Evolutionary conservation across 2,329 filamentous ascomycete species (phyloP), one percentile per base, ranked within the genome.

Genomic region (Pyrenophora tritici-repentis): DNA sequence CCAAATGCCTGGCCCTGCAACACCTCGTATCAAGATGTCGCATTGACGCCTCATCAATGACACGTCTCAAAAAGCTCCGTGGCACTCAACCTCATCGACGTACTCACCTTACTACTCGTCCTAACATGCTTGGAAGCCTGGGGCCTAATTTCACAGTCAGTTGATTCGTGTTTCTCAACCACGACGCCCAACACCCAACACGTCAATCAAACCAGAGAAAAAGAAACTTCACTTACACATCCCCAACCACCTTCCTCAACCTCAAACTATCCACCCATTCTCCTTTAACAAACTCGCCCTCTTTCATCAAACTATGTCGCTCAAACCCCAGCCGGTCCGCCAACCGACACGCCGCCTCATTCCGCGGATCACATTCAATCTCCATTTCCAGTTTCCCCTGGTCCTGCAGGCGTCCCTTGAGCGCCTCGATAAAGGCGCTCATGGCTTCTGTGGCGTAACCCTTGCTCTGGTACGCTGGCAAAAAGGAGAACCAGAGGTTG

Each of bases 291-390:
- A 71, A 59, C 42, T 47, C 68, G 14, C 50, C 66, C 22, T 53
- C 63, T 47, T 70, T 66, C 1, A 52, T 62, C 40, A 66, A 34
- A 39, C 61, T 63, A n/a, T 61, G 40, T 40, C 55, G 61, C 20
- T 56, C 42, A 31, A 73, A 72, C 2, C 63, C 69, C 34, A 73
- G 34, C 14, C 67, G 34, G 43, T 71, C 63, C 1, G 70, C 71
- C 24, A 73, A 5, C 47, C 60, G 67, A 60, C 63, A 62, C 24
- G 67, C 66, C 7, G 55, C 53, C 5, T 46, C 52, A 38, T 73
- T 73, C 31, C 70, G 46, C 4, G 71, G 70, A 59, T 73, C 70
- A 35, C 69, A 72, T 37, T 73, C 71, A 47, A 73, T 72, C 34
- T 72, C 63, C 38, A 72, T 42, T 18, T 62, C 58, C 9, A 67